Evolutionary conservation across 192 early-diverging fungal genomes (phyloP).

Genomic region (Oehlia diaphana): DNA sequence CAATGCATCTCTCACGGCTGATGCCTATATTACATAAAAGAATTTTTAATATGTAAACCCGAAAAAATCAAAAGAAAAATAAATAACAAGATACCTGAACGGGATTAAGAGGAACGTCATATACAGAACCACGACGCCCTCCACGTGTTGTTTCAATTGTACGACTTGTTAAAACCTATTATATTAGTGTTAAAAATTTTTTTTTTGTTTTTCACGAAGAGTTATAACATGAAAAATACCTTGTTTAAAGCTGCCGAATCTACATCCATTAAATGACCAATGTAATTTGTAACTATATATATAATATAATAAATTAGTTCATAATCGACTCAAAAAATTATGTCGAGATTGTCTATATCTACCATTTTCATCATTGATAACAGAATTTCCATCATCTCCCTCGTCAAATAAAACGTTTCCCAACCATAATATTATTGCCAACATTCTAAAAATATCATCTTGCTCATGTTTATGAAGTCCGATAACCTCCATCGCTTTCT

Average conservation of each 20-base stretch:
- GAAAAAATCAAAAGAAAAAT: neutral
- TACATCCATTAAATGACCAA: slow-evolving; percentile 73
- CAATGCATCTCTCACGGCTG: slow-evolving; percentile 86
- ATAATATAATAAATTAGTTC: neutral
- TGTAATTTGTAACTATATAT: slow-evolving; percentile 62
- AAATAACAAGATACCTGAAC: slow-evolving; percentile 54
- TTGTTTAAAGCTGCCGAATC: slow-evolving; percentile 60
- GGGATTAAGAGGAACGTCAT: slow-evolving; percentile 87
- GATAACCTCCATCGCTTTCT: slow-evolving; percentile 92
- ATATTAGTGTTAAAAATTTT: neutral
- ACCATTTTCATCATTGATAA: slow-evolving; percentile 61
- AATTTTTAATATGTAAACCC: neutral
- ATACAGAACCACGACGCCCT: slow-evolving; percentile 70
- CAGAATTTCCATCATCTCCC: slow-evolving; percentile 67
- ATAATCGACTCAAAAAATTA: neutral
- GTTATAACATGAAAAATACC: slow-evolving; percentile 4
- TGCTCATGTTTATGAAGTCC: slow-evolving; percentile 80
- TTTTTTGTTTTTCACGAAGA: neutral
- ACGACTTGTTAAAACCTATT: slow-evolving; percentile 59
- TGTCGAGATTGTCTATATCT: slow-evolving; percentile 5
- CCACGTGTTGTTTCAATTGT: slow-evolving; percentile 77
- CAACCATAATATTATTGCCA: slow-evolving; percentile 93
- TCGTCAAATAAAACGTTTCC: slow-evolving; percentile 93
- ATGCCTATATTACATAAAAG: slow-evolving; percentile 51
- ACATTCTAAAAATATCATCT: slow-evolving; percentile 84